phyloP scores from a whole-genome alignment of 1,139 yeast genomes.

The Hyphopichia fennica region DNA sequence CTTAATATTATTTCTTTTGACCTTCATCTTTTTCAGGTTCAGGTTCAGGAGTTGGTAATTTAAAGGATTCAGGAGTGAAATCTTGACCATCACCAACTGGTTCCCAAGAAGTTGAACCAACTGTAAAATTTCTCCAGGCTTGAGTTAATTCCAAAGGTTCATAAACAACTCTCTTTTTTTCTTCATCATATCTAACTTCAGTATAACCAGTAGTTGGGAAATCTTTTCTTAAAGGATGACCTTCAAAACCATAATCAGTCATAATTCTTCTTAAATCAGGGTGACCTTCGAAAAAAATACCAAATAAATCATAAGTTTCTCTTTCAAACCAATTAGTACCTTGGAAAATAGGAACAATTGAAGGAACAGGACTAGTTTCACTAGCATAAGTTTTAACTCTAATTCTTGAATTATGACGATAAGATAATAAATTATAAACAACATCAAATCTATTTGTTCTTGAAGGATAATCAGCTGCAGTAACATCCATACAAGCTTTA shows the following conservation, averaged over 20 bases:
- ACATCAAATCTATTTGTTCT: conserved; percentile 85
- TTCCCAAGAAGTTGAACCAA: conserved; percentile 89
- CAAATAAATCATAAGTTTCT: conserved; percentile 84
- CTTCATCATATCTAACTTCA: conserved; percentile 87
- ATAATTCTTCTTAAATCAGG: conserved; percentile 88
- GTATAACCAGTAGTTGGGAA: conserved; percentile 93
- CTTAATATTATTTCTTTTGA: conserved; percentile 23
- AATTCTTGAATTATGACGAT: conserved; percentile 83
- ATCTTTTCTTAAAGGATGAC: conserved; percentile 89
- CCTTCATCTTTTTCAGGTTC: conserved; percentile 57
- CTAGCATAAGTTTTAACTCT: conserved; percentile 88
- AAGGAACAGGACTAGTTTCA: conserved; percentile 81
- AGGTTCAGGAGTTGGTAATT: conserved; percentile 80
- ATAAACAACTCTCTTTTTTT: conserved; percentile 84
- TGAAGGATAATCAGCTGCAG: conserved; percentile 86
- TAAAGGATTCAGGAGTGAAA: conserved; percentile 76
- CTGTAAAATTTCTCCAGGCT: conserved; percentile 88
- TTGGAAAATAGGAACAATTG: conserved; percentile 65
- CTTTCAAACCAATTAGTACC: conserved; percentile 93
- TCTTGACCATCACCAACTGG: conserved; percentile 89
- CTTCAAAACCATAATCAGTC: conserved; percentile 93
- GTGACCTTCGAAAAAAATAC: conserved; percentile 83
- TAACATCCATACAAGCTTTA: conserved; percentile 76
- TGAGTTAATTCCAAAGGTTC: conserved; percentile 90
- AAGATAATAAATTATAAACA: conserved; percentile 77